Percentiles rank a stretch among this genome's conserved stretches.
Evolutionary conservation across 2,329 filamentous ascomycete species (phyloP).

Genomic region (Xylariaceae sp.): DNA sequence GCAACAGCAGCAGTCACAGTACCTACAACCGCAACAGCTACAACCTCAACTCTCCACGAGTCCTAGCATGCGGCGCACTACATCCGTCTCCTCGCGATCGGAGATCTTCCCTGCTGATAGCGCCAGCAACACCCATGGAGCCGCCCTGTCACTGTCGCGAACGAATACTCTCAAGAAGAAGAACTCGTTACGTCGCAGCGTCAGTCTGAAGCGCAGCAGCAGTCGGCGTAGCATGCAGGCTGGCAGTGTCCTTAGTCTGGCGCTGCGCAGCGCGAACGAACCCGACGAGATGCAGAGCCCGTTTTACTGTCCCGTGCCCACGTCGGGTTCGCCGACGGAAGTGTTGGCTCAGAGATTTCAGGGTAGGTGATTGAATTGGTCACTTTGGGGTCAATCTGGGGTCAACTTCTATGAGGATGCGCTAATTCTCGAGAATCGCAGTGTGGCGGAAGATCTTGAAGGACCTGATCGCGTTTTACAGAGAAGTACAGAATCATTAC

Average conservation of each 20-base stretch:
- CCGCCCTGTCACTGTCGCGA: conserved; percentile 36
- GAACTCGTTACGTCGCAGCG: conserved; percentile 65
- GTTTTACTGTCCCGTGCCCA: conserved; percentile 86
- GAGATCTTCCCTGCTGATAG: conserved; percentile 42
- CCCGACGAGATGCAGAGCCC: conserved; percentile 71
- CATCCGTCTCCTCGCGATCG: conserved; percentile 51
- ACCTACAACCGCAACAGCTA: conserved; percentile 6
- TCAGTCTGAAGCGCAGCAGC: conserved; percentile 70
- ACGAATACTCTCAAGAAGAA: conserved; percentile 85
- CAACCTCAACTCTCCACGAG: conserved; percentile 25
- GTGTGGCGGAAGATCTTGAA: conserved; percentile 95
- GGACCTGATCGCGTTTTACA: conserved; percentile 88
- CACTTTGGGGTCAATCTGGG: no score
- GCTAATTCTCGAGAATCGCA: conserved; percentile 33
- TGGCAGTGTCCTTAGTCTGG: conserved; percentile 79
- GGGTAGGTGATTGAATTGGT: conserved; percentile 46
- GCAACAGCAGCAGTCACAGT: conserved; percentile 11
- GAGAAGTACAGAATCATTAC: conserved; percentile 84
- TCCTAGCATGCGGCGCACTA: conserved; percentile 52
- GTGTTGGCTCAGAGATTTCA: conserved; percentile 83
- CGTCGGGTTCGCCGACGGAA: conserved; percentile 80
- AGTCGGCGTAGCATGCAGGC: conserved; percentile 79
- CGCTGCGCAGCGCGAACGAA: conserved; percentile 62
- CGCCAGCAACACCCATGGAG: conserved; percentile 31
- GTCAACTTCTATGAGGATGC: neutral